Evolutionary conservation across 2,329 filamentous ascomycete species (phyloP).

Genomic region (Cercospora sp.): DNA sequence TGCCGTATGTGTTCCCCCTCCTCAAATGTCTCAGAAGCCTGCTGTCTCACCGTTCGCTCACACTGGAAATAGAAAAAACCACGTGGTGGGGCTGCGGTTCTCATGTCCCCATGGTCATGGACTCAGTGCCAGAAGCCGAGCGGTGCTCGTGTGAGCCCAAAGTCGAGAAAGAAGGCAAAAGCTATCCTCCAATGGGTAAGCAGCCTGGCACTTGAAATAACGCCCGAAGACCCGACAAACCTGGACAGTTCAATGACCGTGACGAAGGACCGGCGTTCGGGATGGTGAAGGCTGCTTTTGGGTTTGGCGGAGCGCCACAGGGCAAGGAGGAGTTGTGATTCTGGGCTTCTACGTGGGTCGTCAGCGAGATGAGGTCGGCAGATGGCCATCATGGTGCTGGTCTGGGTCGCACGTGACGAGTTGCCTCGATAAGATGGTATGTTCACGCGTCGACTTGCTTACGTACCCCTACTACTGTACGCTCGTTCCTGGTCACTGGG

Average conservation of each 20-base stretch:
- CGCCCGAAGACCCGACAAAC: neutral
- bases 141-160: conserved; percentile 67
- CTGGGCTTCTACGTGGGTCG: neutral
- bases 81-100: conserved; percentile 40
- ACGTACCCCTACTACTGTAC: neutral
- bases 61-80: conserved; percentile 32
- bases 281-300: conserved; percentile 36
- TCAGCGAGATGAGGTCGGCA: neutral
- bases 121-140: conserved; percentile 56
- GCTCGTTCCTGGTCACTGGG: neutral
- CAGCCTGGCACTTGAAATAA: conserved; percentile 20
- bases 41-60: neutral
- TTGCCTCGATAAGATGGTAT: neutral
- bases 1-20: conserved; percentile 44
- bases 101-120: conserved; percentile 52
- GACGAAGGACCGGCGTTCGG: conserved; percentile 33
- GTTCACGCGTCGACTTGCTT: neutral
- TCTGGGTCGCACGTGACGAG: neutral
- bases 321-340: conserved; percentile 31
- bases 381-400: neutral
- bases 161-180: conserved; percentile 59
- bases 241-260: conserved; percentile 14
- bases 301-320: conserved; percentile 24
- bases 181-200: conserved; percentile 64
- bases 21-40: neutral